Conservation (phyloP, 495 filamentous ascomycete species). For the Neurospora tetrasperma region DNA sequence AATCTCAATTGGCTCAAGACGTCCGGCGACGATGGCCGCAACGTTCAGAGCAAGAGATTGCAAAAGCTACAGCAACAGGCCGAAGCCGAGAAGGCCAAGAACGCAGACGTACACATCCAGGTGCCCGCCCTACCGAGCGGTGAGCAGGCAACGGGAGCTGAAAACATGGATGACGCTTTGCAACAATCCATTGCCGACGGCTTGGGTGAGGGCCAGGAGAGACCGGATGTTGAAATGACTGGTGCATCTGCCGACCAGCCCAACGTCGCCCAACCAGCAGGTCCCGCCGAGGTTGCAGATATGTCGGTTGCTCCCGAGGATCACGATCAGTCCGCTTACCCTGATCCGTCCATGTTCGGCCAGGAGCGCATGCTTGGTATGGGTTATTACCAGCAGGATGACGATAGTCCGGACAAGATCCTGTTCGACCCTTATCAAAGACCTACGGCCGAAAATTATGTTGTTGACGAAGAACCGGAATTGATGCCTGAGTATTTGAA, state of each 20-base stretch:
- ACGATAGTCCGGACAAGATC: slow-evolving; percentile 40
- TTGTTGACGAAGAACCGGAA: slow-evolving; percentile 29
- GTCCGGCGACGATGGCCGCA: slow-evolving; percentile 39
- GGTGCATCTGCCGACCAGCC: neutral
- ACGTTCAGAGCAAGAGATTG: slow-evolving; percentile 40
- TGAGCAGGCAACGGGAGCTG: slow-evolving; percentile 12
- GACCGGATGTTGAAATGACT: slow-evolving; percentile 1
- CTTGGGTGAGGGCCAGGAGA: slow-evolving; percentile 24
- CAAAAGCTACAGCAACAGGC: slow-evolving; percentile 40
- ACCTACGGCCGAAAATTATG: slow-evolving; percentile 29
- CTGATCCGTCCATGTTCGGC: slow-evolving; percentile 34
- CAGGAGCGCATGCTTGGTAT: slow-evolving; percentile 42
- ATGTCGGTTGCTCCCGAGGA: slow-evolving; percentile 12
- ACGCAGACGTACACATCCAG: slow-evolving; percentile 13
- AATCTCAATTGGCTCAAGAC: slow-evolving; percentile 67
- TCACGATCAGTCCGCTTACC: slow-evolving; percentile 33
- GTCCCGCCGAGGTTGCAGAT: slow-evolving; percentile 17
- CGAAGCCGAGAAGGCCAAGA: slow-evolving; percentile 42
- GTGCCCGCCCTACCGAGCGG: slow-evolving; percentile 19
- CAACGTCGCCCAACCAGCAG: slow-evolving; percentile 3
- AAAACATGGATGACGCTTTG: slow-evolving; percentile 22
- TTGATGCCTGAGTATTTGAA: slow-evolving; percentile 34
- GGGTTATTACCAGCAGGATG: slow-evolving; percentile 46
- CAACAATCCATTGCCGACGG: slow-evolving; percentile 24
- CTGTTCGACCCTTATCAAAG: slow-evolving; percentile 40